Base-by-base conservation (phyloP, 1,284 basidiomycete species). In the Apiotrichum veenhuisii region DNA sequence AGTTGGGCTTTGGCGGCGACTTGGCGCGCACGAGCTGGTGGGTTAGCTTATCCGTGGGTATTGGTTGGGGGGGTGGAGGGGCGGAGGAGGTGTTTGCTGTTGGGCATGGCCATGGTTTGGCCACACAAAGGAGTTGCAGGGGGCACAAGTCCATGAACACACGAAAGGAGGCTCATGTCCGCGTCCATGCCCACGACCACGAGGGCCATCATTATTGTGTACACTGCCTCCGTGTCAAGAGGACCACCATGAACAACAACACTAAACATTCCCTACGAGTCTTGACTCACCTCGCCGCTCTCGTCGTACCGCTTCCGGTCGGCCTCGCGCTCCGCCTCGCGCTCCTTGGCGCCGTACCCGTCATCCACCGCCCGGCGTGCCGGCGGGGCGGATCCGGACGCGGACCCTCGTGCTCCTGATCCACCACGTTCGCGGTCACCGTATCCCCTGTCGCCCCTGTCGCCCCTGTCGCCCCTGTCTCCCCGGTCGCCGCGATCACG, bases 1-100 rank as follows among this genome's bases (percentile, higher is more conserved):
- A 96, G 72, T 96, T 91, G 2, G 94, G 94, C 73, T 92, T 76
- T 3, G 52, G 52, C 34, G 57, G 57, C 8, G 58, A 57, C 22
- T 52, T 57, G 37, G 59, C 52, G 20, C 20, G 23, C 33, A 50
- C 54, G 26, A 48, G 44, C 59, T 57, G 52, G n/a, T n/a, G n/a
- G n/a, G n/a, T n/a, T n/a, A n/a, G n/a, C n/a, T n/a, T n/a, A n/a
- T n/a, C n/a, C n/a, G n/a, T n/a, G n/a, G n/a, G n/a, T n/a, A n/a
- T n/a, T n/a, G n/a, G n/a, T n/a, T n/a, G n/a, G n/a, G n/a, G n/a
- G n/a, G n/a, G n/a, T n/a, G n/a, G n/a, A n/a, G n/a, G n/a, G n/a
- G n/a, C n/a, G n/a, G n/a, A n/a, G n/a, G n/a, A n/a, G n/a, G n/a
- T n/a, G 40, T 20, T 30, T 30, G 30, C 12, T 30, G 30, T 30